Conservation (phyloP, 768 basidiomycete species). For the Russula olivacea region DNA sequence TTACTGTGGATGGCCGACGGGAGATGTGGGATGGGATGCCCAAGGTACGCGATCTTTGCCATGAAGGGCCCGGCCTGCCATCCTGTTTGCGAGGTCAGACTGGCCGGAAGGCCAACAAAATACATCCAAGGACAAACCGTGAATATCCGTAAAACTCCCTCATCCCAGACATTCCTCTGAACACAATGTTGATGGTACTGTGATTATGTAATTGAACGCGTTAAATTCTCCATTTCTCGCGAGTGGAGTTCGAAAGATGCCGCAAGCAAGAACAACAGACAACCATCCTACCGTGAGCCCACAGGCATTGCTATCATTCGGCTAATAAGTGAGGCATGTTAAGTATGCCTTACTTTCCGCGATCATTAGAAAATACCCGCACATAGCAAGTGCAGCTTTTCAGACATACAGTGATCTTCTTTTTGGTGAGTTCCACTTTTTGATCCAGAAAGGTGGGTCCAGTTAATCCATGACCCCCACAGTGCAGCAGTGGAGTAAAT, state of each 20-base stretch:
- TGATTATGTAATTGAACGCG: too few relatives aligned
- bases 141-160: constrained; percentile 93
- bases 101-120: background rate
- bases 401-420: constrained; percentile 25
- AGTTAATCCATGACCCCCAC: background rate
- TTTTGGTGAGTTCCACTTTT: constrained; percentile 3
- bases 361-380: constrained; percentile 9
- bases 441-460: background rate
- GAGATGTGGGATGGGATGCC: too few relatives aligned
- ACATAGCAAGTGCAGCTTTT: constrained; percentile 12
- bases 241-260: background rate
- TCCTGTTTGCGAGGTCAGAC: constrained; percentile 38
- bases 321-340: background rate
- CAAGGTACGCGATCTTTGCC: constrained; percentile 24
- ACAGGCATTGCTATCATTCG: background rate
- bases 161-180: constrained; percentile 79
- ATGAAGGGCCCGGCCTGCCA: constrained; percentile 58
- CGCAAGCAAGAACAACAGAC: background rate
- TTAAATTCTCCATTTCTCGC: too few relatives aligned
- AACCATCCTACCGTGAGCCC: too few relatives aligned
- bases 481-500: constrained; percentile 21
- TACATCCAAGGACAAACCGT: constrained; percentile 42
- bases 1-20: too few relatives aligned
- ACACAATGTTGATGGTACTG: too few relatives aligned
- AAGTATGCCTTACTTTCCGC: constrained; percentile 13